phyloP scores from a whole-genome alignment of 257 asterid genomes.

The Plectranthus barbatus region DNA sequence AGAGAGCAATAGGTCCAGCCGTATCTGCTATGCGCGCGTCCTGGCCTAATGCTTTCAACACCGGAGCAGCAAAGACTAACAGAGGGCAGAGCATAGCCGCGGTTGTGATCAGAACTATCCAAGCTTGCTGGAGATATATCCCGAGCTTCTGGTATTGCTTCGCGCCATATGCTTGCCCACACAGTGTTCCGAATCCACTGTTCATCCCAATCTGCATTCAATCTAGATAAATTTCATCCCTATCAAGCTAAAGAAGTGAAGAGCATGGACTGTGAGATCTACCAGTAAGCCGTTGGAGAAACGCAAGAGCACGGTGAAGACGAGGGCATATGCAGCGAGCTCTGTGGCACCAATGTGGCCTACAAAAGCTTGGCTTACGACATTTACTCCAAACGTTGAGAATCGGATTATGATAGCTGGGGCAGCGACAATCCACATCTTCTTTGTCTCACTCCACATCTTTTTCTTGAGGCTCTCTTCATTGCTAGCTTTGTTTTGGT shows the following conservation, averaged over 20 bases:
- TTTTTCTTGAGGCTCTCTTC: neutral
- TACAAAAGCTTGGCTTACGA: constrained; percentile 53
- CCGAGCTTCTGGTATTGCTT: neutral
- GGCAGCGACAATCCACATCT: constrained; percentile 49
- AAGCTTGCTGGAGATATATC: neutral
- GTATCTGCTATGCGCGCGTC: constrained; percentile 36
- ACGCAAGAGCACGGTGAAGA: constrained; percentile 34
- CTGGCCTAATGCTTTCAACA: constrained; percentile 51
- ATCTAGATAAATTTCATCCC: no score
- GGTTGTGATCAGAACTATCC: neutral
- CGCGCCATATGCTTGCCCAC: neutral
- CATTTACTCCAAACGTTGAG: constrained; percentile 23
- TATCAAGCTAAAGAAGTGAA: neutral
- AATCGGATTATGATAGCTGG: constrained; percentile 39
- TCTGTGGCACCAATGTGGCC: constrained; percentile 49
- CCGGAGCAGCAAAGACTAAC: constrained; percentile 34
- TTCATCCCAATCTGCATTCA: constrained; percentile 29
- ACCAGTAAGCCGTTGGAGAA: no score
- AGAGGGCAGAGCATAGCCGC: constrained; percentile 26
- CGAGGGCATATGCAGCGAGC: constrained; percentile 53
- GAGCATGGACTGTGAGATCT: constrained; percentile 36
- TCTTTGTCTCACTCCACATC: constrained; percentile 44
- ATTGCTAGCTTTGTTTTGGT: neutral
- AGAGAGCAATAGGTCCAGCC: constrained; percentile 32
- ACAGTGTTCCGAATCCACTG: neutral